These are phyloP conservation scores for Boletus huronensis DNA, from an alignment of 768 basidiomycete species.

Conservation along the genomic window DNA sequence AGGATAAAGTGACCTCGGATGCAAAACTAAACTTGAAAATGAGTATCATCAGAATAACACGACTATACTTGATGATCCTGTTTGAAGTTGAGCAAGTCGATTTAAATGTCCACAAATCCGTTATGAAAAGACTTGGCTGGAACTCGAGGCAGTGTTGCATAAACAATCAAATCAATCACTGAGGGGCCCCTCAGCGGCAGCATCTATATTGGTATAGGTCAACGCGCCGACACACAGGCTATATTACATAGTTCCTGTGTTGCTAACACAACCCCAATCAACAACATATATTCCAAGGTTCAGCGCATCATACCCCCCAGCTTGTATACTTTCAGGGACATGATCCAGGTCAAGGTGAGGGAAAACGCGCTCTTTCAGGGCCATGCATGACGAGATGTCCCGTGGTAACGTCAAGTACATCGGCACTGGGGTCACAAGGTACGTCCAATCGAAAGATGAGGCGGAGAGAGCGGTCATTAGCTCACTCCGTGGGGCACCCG, in stretches of 20 bases:
- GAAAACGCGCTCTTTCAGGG: conserved; percentile 24
- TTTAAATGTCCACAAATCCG: too few relatives aligned
- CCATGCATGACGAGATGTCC: conserved; percentile 22
- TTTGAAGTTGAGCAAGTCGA: too few relatives aligned
- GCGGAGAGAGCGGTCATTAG: conserved; percentile 18
- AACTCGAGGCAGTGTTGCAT: neutral
- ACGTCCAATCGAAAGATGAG: conserved; percentile 5
- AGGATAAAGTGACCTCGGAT: too few relatives aligned
- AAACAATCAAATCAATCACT: neutral
- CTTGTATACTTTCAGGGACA: conserved; percentile 28
- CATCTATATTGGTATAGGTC: neutral
- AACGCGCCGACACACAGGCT: neutral
- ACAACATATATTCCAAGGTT: conserved; percentile 33
- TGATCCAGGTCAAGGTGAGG: conserved; percentile 41
- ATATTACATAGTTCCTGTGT: conserved; percentile 1
- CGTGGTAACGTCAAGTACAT: conserved; percentile 21
- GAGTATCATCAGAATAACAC: too few relatives aligned
- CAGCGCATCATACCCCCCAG: conserved; percentile 30
- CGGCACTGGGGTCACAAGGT: conserved; percentile 33
- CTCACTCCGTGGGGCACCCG: conserved; percentile 22
- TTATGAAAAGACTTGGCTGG: too few relatives aligned
- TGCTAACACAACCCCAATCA: conserved; percentile 6
- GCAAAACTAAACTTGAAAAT: too few relatives aligned
- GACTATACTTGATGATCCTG: too few relatives aligned
- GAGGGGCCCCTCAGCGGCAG: neutral